Base-by-base conservation (phyloP, 352 stramenopile species). In the Pythium rishiriense region DNA sequence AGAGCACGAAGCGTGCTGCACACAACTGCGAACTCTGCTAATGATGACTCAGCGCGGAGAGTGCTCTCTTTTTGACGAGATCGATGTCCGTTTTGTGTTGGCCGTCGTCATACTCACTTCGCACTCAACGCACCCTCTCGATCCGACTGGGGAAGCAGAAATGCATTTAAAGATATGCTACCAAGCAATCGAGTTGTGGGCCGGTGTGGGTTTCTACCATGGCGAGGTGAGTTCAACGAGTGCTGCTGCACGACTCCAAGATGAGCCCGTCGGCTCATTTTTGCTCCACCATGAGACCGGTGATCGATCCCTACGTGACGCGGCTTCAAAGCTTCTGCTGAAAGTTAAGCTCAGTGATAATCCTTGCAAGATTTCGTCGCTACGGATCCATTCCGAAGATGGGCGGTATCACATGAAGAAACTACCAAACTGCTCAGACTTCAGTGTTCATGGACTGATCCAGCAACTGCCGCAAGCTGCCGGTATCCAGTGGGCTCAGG, bases 131-230 rank as follows among this genome's bases (percentile, higher is more conserved):
- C 12, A 19, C 11, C 33, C 53, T 48, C 21, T 21, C 21, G 54
- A 42, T 26, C 24, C 50, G 31, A 49, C 48, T 7, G 49, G 50
- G 6, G 31, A 62, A 42, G 59, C 69, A 11, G 50, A 62, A n/a
- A 28, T 55, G 22, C 24, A 74, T 41, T 39, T 90, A 12, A 72
- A 75, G 46, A 46, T 58, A 7, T 87, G 75, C 50, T 87, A 77
- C 42, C 78, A 76, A 31, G 41, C 62, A 12, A 66, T 90, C n/a
- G 81, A 88, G 29, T 26, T 88, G 24, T 81, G 70, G 76, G 72
- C 74, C 1, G 66, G 59, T 14, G 77, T 88, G 42, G 79, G 81
- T 3, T 90, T 75, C 51, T 88, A 87, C 22, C 76, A 88, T 37
- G 78, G 78, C 7, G 24, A 29, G 2, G 7, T 88, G 2, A 62